Conservation (phyloP, 1,284 basidiomycete genomes). For the Ustilago crameri region DNA sequence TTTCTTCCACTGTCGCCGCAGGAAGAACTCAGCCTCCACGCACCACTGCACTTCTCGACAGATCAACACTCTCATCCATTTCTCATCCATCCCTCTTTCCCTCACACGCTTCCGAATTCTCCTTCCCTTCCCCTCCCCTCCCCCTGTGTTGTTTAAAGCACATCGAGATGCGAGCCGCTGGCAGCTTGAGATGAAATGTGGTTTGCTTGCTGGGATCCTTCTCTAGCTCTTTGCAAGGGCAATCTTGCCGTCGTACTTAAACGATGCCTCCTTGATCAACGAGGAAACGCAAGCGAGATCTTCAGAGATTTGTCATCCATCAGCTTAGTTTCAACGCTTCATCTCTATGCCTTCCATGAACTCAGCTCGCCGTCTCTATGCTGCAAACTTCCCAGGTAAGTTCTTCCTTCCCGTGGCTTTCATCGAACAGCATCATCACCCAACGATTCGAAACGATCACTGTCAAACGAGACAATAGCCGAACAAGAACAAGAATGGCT, state of each 20-base stretch:
- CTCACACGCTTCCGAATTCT: background rate
- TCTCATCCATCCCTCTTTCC: background rate
- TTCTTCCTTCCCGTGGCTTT: conserved; percentile 3
- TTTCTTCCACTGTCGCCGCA: conserved; percentile 3
- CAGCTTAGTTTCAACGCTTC: background rate
- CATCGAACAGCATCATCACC: background rate
- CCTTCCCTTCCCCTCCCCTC: background rate
- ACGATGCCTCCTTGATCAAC: conserved; percentile 36
- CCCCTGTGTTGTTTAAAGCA: background rate
- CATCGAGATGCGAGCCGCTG: background rate
- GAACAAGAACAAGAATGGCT: conserved; percentile 12
- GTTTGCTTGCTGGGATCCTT: background rate
- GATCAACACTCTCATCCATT: background rate
- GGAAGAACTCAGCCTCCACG: conserved; percentile 11
- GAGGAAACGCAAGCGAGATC: conserved; percentile 42
- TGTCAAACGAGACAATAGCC: background rate
- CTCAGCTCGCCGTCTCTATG: background rate
- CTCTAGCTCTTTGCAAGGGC: conserved; percentile 42
- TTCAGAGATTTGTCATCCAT: conserved; percentile 3
- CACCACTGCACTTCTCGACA: too few relatives aligned
- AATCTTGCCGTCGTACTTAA: conserved; percentile 43
- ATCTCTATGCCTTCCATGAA: background rate
- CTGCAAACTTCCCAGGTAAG: conserved; percentile 28
- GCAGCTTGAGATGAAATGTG: background rate
- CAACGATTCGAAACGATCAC: background rate